Conservation (phyloP, 345 rosid species). For the Ceriops zippeliana region DNA sequence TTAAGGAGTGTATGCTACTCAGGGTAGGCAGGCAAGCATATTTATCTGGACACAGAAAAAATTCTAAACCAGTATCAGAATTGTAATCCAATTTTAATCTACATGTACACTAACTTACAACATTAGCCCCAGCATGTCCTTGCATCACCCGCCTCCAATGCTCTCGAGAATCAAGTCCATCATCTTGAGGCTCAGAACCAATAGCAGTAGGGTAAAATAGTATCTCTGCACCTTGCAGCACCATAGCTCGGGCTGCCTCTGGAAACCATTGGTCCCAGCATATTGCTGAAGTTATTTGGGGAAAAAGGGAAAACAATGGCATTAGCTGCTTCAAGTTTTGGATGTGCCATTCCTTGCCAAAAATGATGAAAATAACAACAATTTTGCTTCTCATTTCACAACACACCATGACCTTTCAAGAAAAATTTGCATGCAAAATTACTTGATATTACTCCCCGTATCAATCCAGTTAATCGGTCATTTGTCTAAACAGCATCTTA, state of each 20-base stretch:
- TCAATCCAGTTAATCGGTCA: too few relatives aligned
- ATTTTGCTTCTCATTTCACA: too few relatives aligned
- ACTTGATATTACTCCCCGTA: background rate
- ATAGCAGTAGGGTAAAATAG: conserved; percentile 92
- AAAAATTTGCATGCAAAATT: background rate
- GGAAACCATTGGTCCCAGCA: conserved; percentile 99
- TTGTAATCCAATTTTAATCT: background rate
- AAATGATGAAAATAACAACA: background rate
- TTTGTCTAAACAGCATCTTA: background rate
- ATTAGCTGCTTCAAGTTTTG: background rate
- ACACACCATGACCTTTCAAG: background rate
- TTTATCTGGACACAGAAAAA: conserved; percentile 3
- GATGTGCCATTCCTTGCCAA: background rate
- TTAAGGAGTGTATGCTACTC: background rate
- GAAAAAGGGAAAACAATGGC: background rate
- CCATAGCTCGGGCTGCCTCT: conserved; percentile 95
- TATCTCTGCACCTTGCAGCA: conserved; percentile 87
- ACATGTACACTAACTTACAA: conserved; percentile 47
- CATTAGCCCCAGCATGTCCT: conserved; percentile 97
- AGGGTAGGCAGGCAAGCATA: background rate
- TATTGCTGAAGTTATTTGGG: conserved; percentile 46
- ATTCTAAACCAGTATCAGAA: background rate
- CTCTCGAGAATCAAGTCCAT: conserved; percentile 80
- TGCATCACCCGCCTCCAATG: conserved; percentile 98
- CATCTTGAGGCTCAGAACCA: conserved; percentile 97